Conservation (phyloP, 805 yeast species). For the Ogataea pignaliae region DNA sequence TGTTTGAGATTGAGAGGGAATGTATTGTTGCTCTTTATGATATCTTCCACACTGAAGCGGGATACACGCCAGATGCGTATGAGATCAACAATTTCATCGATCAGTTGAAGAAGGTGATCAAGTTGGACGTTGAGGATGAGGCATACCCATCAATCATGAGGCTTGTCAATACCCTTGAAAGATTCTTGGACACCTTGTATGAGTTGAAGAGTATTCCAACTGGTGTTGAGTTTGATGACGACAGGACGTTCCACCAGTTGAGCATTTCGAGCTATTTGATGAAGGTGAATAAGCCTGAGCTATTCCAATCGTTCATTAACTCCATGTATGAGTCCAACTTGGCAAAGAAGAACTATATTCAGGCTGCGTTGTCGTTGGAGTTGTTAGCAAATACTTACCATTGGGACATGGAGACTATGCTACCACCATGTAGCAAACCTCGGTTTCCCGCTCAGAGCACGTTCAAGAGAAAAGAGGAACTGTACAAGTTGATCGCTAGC, state of each 20-base stretch:
- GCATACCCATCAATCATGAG: conserved; percentile 46
- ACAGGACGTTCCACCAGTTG: conserved; percentile 73
- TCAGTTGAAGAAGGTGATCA: conserved; percentile 43
- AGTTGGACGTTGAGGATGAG: conserved; percentile 61
- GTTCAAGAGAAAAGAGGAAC: conserved; percentile 73
- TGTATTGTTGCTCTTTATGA: conserved; percentile 61
- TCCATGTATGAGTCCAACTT: conserved; percentile 66
- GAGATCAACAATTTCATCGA: conserved; percentile 54
- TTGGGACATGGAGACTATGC: conserved; percentile 59
- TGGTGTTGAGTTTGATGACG: conserved; percentile 83
- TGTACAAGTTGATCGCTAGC: conserved; percentile 65
- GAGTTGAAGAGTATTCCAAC: conserved; percentile 72
- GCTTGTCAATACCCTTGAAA: conserved; percentile 51
- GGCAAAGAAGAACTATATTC: conserved; percentile 58
- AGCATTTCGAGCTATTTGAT: conserved; percentile 72
- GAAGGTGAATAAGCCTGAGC: conserved; percentile 74
- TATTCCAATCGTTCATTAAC: conserved; percentile 73
- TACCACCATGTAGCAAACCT: conserved; percentile 60
- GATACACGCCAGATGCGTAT: conserved; percentile 47
- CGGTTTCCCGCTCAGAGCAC: conserved; percentile 75
- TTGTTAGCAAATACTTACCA: conserved; percentile 69
- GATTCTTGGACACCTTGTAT: conserved; percentile 58
- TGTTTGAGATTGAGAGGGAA: conserved; percentile 59
- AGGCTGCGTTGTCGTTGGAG: conserved; percentile 80
- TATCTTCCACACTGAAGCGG: conserved; percentile 49